Evolutionary conservation across 2,329 filamentous ascomycete species (phyloP), one percentile per base, ranked within the genome.

Genomic region (Chrysoporthe deuterocubensis): DNA sequence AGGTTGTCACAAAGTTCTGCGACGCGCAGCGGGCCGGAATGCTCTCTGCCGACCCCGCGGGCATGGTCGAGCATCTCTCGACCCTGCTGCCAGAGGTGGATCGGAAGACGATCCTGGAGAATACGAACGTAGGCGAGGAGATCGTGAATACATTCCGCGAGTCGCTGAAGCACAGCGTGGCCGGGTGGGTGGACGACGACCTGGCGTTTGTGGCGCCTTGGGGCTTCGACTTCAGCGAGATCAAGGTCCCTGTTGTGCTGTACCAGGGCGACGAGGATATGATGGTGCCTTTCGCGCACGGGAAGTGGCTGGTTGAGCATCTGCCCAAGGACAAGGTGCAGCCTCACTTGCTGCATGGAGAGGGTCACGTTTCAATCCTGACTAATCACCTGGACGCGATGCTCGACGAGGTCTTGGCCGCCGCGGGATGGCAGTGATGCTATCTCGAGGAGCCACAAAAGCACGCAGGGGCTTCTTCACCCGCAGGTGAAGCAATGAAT

Each of bases 101-200:
- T 57, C 62, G 40, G 34, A 67, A 50, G 65, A 65, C 50, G 16
- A 18, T 69, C 6, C 34, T 69, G 21, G 65, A 67, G 18, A 60
- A 62, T 9, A 11, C 57, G 42, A 5, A n/a, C 14, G 54, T 66
- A 3, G 65, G 67, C 21, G 50, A 59, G 32, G 62, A 67, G 21
- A 7, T 64, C n/a, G 48, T 69, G 34, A 40, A 26, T 18, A 9
- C 67, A 11, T 9, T 64, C 6, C 59, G 61, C 32, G 71, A 72
- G 58, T 71, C 62, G 16, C 67, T 74, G 8, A 67, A 69, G 63
- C 42, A 68, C 42, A 60, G 64, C 63, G 58, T 62, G 4, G 72
- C 74, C 40, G 73, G 73, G 13, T 74, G 73, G 72, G 66, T 74
- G 14, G 73, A 75, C 63, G 73, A 75, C 60, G 71, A 73, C 57